These are phyloP conservation scores for Fusarium guadeloupense DNA, from an alignment of 2,329 filamentous ascomycete species.

Conservation along the genomic window DNA sequence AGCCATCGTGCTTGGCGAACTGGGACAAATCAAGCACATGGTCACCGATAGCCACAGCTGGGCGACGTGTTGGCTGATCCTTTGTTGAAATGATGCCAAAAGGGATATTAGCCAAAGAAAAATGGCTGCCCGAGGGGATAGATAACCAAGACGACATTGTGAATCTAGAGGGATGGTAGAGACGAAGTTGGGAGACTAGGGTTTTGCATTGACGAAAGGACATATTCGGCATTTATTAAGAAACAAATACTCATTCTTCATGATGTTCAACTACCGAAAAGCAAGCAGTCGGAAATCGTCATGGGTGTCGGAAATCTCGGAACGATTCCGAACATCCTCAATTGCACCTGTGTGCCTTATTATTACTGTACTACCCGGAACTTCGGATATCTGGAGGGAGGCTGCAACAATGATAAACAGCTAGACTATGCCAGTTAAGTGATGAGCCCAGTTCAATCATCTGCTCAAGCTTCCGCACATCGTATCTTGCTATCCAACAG, in stretches of 20 bases:
- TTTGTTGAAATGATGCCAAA: conserved; percentile 81
- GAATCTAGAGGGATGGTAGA: neutral
- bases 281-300: too few relatives aligned
- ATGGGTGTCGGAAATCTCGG: too few relatives aligned
- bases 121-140: conserved; percentile 11
- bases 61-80: conserved; percentile 63
- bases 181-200: accelerated
- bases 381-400: too few relatives aligned
- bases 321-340: too few relatives aligned
- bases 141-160: conserved; percentile 26
- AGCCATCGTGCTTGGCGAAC: conserved; percentile 61
- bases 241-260: too few relatives aligned
- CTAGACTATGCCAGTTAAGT: too few relatives aligned
- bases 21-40: conserved; percentile 73
- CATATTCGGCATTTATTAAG: too few relatives aligned
- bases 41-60: conserved; percentile 77
- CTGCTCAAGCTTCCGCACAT: too few relatives aligned
- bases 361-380: neutral
- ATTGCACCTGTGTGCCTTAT: too few relatives aligned
- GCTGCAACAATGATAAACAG: too few relatives aligned
- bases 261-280: neutral
- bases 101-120: conserved; percentile 77
- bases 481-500: neutral
- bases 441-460: too few relatives aligned
- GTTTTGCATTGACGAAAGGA: too few relatives aligned